These are phyloP conservation scores for Aspergillus japonicus DNA, from an alignment of 2,329 filamentous ascomycete genomes.

Conservation along the genomic window DNA sequence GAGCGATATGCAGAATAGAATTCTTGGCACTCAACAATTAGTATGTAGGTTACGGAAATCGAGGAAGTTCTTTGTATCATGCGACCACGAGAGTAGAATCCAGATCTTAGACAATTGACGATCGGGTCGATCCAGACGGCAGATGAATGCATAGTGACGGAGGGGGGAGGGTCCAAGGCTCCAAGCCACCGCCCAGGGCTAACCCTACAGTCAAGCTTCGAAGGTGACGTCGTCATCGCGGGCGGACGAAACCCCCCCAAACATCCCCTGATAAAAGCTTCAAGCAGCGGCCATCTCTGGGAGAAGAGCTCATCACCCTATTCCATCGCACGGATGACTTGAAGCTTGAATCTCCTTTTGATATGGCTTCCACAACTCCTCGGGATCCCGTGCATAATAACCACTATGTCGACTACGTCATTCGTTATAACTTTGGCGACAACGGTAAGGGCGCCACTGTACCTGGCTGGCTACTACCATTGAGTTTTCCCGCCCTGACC, in stretches of 20 bases:
- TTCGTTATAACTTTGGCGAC: constrained; percentile 71
- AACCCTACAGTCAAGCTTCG: constrained; percentile 3
- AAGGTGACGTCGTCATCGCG: constrained; percentile 9
- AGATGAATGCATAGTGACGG: neutral
- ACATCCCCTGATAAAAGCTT: neutral
- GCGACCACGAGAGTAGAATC: neutral
- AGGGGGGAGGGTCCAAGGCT: neutral
- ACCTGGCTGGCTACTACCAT: neutral
- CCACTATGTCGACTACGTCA: constrained; percentile 82
- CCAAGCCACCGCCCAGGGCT: constrained; percentile 5
- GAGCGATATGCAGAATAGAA: too few relatives aligned
- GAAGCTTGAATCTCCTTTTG: neutral
- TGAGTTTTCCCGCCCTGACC: constrained; percentile 11
- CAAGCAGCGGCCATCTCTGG: neutral
- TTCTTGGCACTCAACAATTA: neutral
- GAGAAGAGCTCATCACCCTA: neutral
- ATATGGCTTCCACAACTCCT: constrained; percentile 32
- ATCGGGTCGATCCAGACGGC: neutral
- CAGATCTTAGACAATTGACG: neutral
- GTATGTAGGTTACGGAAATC: neutral
- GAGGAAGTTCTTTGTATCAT: neutral
- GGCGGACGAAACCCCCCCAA: neutral
- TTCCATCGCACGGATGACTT: neutral
- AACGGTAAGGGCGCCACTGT: constrained; percentile 53
- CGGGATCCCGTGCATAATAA: constrained; percentile 47